Base-by-base conservation (phyloP, 2,329 filamentous ascomycete species). In the Apiospora marii region DNA sequence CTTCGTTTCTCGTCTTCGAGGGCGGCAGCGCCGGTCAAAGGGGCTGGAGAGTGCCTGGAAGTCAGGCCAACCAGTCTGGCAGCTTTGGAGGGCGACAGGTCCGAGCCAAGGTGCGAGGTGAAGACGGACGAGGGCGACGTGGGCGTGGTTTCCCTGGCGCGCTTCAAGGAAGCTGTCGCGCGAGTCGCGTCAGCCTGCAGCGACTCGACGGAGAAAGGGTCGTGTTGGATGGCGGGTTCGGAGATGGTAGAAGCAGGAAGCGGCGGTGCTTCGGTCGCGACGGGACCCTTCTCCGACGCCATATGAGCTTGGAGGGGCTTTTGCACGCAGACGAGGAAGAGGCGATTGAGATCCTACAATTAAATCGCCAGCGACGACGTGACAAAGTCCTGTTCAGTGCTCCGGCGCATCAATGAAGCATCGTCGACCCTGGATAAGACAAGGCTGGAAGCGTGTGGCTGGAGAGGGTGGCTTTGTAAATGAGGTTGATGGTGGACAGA, bases 1-100 rank as follows among this genome's bases (percentile, higher is more conserved):
- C 84, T 84, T 68, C 84, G 84, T 74, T 84, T 84, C 78, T 89
- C 85, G 78, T 90, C 88, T 75, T 87, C 87, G 49, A 89, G 80
- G 70, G 87, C 88, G 72, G 86, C 87, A 48, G 87, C 87, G 74
- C 85, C 88, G 27, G 88, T 88, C 74, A 90, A 80, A 67, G 86
- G 83, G 72, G 84, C 80, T 61, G 86, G 84, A 19, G 87, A 85
- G 72, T 82, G 83, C 73, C 83, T 81, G 48, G 83, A 81, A 70
- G 83, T 77, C 76, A 86, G 76, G 67, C 84, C 85, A 30, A 74
- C 74, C 30, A 89, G 82, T 41, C 88, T 86, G 71, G 87, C 87
- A 68, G 87, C 83, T 79, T 90, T 90, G 70, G 86, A 83, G 6
- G 88, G 88, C 37, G 88, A 89, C 24, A 84, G 81, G 70, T 87